Conservation (phyloP, 202 grass and related monocot genomes). For the Cymbopogon flexuosus region DNA sequence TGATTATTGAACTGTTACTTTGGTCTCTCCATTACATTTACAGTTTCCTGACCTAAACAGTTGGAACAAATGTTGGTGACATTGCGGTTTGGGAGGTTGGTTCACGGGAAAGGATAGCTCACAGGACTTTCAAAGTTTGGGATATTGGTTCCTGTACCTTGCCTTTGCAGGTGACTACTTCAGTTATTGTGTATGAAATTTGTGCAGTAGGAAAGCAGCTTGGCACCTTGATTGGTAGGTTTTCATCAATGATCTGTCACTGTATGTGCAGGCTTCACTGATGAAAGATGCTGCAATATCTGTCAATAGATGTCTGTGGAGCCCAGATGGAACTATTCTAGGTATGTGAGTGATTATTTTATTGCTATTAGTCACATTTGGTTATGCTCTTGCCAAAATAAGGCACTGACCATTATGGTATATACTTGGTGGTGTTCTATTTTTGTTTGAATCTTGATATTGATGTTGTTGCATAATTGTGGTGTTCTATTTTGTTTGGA, state of each 20-base stretch:
- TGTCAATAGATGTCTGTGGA: conserved; percentile 98
- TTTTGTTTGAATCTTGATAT: not conserved
- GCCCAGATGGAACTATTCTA: conserved; percentile 88
- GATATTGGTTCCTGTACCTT: conserved; percentile 65
- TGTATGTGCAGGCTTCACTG: conserved; percentile 58
- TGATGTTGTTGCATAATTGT: conserved; percentile 18
- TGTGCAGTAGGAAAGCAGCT: conserved; percentile 27
- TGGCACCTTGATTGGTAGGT: conserved; percentile 8
- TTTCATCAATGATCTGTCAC: conserved; percentile 16
- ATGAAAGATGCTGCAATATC: conserved; percentile 99
- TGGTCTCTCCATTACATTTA: conserved; percentile 37
- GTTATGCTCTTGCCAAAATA: not conserved
- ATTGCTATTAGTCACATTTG: not conserved
- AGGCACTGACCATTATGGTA: not conserved
- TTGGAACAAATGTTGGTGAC: conserved; percentile 98
- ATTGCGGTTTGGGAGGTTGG: conserved; percentile 97
- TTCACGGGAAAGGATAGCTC: conserved; percentile 88
- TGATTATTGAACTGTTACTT: conserved; percentile 7
- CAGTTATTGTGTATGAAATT: not conserved
- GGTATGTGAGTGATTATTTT: conserved; percentile 40
- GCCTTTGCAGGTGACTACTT: conserved; percentile 70
- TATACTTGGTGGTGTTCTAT: conserved; percentile 30
- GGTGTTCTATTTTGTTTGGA: conserved; percentile 22
- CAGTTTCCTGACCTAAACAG: conserved; percentile 38
- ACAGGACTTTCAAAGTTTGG: conserved; percentile 95